These are phyloP conservation scores for Vicia faba DNA, from an alignment of 306 rosid species.

Conservation along the genomic window DNA sequence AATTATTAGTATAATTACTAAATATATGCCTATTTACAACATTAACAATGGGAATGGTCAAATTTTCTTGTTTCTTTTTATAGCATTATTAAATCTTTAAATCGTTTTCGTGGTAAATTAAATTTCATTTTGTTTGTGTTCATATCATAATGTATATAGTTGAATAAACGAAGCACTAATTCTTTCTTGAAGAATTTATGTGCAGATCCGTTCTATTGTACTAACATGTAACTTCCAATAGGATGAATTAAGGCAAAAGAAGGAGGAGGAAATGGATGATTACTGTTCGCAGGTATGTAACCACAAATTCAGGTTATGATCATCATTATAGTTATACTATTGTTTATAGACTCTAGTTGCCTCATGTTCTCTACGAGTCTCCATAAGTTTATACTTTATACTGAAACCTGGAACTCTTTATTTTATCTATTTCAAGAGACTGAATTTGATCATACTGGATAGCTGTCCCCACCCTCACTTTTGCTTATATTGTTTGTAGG, in stretches of 20 bases:
- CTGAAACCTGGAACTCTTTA: conserved; percentile 25
- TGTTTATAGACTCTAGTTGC: conserved; percentile 5
- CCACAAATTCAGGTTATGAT: conserved; percentile 28
- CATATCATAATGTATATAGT: conserved; percentile 27
- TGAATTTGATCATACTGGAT: conserved; percentile 28
- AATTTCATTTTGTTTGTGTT: conserved; percentile 12
- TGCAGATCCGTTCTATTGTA: conserved; percentile 29
- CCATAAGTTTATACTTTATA: conserved; percentile 21
- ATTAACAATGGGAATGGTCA: conserved; percentile 2
- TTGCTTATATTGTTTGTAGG: conserved; percentile 53
- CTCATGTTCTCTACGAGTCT: conserved; percentile 10
- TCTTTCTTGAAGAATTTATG: conserved; percentile 24
- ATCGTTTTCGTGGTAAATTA: conserved; percentile 13
- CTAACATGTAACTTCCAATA: conserved; percentile 38
- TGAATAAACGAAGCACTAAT: conserved; percentile 11
- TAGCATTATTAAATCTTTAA: neutral
- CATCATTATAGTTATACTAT: conserved; percentile 31
- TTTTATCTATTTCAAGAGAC: conserved; percentile 12
- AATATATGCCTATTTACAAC: neutral
- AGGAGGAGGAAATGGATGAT: conserved; percentile 98
- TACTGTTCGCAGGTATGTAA: conserved; percentile 80
- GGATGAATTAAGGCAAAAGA: conserved; percentile 90
- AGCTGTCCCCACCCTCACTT: conserved; percentile 8
- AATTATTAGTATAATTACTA: conserved; percentile 1
- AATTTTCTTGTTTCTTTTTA: conserved; percentile 11